Evolutionary conservation across 2,329 filamentous ascomycete genomes (phyloP).

Genomic region (Aspergillus fructus): DNA sequence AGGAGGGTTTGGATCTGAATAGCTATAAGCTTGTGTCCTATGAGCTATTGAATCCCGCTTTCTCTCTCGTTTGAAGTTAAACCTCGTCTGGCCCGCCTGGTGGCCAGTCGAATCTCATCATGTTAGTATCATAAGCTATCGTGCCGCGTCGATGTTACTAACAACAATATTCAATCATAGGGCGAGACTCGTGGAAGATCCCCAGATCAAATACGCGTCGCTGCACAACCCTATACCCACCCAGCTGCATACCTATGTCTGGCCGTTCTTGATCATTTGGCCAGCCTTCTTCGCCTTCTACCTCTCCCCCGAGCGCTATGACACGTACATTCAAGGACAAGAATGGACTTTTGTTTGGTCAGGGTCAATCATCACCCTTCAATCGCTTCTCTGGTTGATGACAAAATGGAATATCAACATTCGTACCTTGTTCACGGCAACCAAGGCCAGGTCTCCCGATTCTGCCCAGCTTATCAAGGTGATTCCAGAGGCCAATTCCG

Average conservation of each 20-base stretch:
- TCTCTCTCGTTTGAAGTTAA: conserved; percentile 11
- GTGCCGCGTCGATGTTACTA: conserved; percentile 15
- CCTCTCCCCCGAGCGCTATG: conserved; percentile 77
- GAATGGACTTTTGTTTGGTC: conserved; percentile 99
- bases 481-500: conserved; percentile 84
- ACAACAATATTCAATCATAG: conserved; percentile 41
- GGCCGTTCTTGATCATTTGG: conserved; percentile 91
- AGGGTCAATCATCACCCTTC: conserved; percentile 80
- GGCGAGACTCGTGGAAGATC: conserved; percentile 84
- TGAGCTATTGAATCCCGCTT: conserved; percentile 22
- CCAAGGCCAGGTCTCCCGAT: conserved; percentile 65
- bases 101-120: conserved; percentile 27
- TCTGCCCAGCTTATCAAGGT: conserved; percentile 88
- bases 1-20: conserved; percentile 1
- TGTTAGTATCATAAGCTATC: conserved; percentile 25
- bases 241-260: conserved; percentile 82
- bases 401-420: conserved; percentile 97
- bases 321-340: conserved; percentile 84
- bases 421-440: conserved; percentile 76
- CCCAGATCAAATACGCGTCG: conserved; percentile 83
- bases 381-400: conserved; percentile 88
- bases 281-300: conserved; percentile 88
- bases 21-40: conserved; percentile 20
- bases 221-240: conserved; percentile 83
- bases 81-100: conserved; percentile 26